Conservation (phyloP, 2,329 filamentous ascomycete genomes). For the Ophiostoma pallidulum region DNA sequence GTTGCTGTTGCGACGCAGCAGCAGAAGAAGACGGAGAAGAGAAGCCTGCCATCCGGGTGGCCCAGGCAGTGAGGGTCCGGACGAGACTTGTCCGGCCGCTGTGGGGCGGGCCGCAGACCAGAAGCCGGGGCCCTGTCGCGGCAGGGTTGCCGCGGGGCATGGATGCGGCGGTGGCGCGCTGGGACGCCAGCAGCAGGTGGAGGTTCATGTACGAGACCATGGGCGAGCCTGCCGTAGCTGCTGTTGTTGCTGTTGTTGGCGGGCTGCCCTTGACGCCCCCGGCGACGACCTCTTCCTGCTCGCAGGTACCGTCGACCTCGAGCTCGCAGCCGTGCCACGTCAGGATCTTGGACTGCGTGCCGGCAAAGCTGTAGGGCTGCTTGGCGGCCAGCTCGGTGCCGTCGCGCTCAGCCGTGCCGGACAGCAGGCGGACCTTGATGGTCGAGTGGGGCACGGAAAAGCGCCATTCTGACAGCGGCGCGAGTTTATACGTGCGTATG, state of each 20-base stretch:
- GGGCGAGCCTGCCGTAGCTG: constrained; percentile 42
- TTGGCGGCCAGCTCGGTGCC: constrained; percentile 83
- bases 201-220: constrained; percentile 74
- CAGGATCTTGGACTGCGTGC: constrained; percentile 77
- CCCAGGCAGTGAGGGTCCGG: constrained; percentile 70
- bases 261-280: constrained; percentile 26
- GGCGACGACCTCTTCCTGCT: constrained; percentile 50
- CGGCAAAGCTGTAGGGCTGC: constrained; percentile 70
- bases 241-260: neutral
- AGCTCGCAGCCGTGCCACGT: constrained; percentile 87
- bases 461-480: constrained; percentile 64
- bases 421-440: constrained; percentile 52
- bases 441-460: constrained; percentile 56
- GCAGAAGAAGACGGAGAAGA: no score
- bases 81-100: constrained; percentile 76
- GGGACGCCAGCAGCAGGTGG: constrained; percentile 72
- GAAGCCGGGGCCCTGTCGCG: constrained; percentile 65
- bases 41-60: constrained; percentile 50
- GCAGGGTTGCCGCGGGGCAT: constrained; percentile 25
- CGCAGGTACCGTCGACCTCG: constrained; percentile 58
- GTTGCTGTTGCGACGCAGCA: neutral
- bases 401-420: constrained; percentile 84
- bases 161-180: constrained; percentile 53
- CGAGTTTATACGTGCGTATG: constrained; percentile 42
- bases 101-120: constrained; percentile 70